Conservation (phyloP, 2,329 filamentous ascomycete genomes). For the Spiromastix sp. region DNA sequence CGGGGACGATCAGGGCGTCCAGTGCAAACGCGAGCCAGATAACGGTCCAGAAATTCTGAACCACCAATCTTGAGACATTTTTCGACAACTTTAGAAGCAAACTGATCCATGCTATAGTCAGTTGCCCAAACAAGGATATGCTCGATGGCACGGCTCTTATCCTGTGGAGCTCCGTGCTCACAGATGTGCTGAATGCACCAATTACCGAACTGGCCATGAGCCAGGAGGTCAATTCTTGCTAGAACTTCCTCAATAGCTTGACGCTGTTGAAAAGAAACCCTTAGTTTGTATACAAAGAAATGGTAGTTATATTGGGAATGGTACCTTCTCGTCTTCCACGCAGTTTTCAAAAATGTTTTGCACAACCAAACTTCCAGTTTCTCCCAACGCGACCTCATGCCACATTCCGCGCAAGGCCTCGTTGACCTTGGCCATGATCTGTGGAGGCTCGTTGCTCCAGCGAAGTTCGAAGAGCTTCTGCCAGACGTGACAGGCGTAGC, state of each 20-base stretch:
- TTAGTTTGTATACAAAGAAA: conserved; percentile 5
- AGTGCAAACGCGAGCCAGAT: conserved; percentile 88
- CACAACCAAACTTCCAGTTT: conserved; percentile 94
- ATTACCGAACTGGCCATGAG: conserved; percentile 96
- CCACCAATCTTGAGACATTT: conserved; percentile 98
- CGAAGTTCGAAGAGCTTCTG: conserved; percentile 97
- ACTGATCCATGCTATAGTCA: conserved; percentile 98
- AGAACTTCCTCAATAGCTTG: conserved; percentile 96
- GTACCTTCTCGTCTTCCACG: conserved; percentile 92
- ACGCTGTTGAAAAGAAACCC: conserved; percentile 55
- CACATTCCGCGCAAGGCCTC: conserved; percentile 93
- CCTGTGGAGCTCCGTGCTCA: conserved; percentile 83
- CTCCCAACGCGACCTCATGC: conserved; percentile 94
- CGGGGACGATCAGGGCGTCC: conserved; percentile 82
- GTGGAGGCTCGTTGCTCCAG: conserved; percentile 87
- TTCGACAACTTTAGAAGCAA: conserved; percentile 97
- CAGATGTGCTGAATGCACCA: conserved; percentile 99
- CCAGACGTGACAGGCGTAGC: conserved; percentile 98
- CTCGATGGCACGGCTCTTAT: conserved; percentile 87
- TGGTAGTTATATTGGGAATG: conserved; percentile 16
- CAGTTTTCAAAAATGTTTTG: conserved; percentile 99
- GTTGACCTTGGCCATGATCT: conserved; percentile 98
- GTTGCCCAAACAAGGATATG: conserved; percentile 89
- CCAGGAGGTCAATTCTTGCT: conserved; percentile 87
- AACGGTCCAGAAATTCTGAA: conserved; percentile 78